phyloP scores from a whole-genome alignment of 768 basidiomycete species.

The Pleurotus citrinopileatus region DNA sequence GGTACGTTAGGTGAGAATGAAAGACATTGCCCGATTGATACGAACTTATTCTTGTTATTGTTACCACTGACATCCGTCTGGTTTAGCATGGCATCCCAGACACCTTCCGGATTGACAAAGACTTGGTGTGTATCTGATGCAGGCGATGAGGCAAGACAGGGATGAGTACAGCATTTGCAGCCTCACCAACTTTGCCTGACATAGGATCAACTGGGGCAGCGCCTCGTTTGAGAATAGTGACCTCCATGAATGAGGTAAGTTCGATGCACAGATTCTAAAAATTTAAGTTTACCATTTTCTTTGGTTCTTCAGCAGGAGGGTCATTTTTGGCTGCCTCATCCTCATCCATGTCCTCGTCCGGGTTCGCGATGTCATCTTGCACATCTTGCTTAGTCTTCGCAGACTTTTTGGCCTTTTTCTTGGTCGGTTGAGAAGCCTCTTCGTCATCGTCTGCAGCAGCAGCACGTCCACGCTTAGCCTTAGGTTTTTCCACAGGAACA shows the following conservation, averaged over 20 bases:
- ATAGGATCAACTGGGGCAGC: constrained; percentile 52
- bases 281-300: constrained; percentile 39
- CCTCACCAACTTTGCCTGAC: constrained; percentile 44
- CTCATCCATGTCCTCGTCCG: too few species aligned
- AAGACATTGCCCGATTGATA: background rate
- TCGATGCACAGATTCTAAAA: background rate
- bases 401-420: constrained; percentile 25
- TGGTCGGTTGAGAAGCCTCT: constrained; percentile 23
- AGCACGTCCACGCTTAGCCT: constrained; percentile 26
- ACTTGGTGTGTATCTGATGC: constrained; percentile 59
- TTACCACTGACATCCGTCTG: constrained; percentile 50
- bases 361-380: too few species aligned
- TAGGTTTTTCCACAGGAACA: constrained; percentile 17
- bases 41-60: constrained; percentile 57
- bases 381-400: constrained; percentile 23
- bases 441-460: constrained; percentile 26
- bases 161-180: too few species aligned
- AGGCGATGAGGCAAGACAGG: too few species aligned
- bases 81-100: constrained; percentile 64
- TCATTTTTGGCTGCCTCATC: constrained; percentile 19
- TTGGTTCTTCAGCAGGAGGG: constrained; percentile 21
- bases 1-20: background rate
- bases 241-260: constrained; percentile 14
- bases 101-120: constrained; percentile 32
- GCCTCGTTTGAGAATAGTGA: constrained; percentile 47